Evolutionary conservation across 2,329 filamentous ascomycete genomes (phyloP), one percentile per base, ranked within the genome.

Genomic region (Albifimbria verrucaria): DNA sequence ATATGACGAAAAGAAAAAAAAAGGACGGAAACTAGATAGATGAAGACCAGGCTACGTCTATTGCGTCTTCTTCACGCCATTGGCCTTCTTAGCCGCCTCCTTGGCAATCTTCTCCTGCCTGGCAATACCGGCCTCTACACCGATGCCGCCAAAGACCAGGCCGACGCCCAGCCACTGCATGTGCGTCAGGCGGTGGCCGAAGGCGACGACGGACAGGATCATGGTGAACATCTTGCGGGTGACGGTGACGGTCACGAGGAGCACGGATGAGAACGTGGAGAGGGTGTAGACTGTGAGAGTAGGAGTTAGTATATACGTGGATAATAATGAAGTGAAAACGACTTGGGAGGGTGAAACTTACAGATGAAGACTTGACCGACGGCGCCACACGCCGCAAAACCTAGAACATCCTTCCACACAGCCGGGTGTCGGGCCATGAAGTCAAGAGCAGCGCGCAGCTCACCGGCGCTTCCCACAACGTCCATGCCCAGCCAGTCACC

Each of bases 151-250:
- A 76, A 99, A 99, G 9, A 99, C 94, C 54, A 99, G 77, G 0
- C 83, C 87, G 26, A 99, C 92, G 57, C 94, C 94, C 7, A 95
- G 76, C 90, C 92, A 96, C 75, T 99, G 94, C 81, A 93, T 95
- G n/a, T 77, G 74, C 24, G 84, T 89, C 48, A 99, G 80, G 57
- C 82, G 83, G 71, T 99, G 94, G 24, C 94, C 94, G 69, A 97
- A 99, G 74, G 91, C 92, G 55, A 97, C 78, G 24, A 99, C 94
- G 51, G 91, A 96, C 49, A 97, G 80, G 55, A 97, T 90, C 94
- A 99, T 99, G 60, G 93, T 97, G 69, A 97, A 83, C 94, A 99
- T 99, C 77, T 99, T 99, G 66, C 94, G 83, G 45, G 94, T 99
- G 45, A 99, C 94, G 2, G 92, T 99, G 3, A 99, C 92, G 4